Conservation (phyloP, 352 stramenopile genomes). For the Saprolegnia diclina region DNA sequence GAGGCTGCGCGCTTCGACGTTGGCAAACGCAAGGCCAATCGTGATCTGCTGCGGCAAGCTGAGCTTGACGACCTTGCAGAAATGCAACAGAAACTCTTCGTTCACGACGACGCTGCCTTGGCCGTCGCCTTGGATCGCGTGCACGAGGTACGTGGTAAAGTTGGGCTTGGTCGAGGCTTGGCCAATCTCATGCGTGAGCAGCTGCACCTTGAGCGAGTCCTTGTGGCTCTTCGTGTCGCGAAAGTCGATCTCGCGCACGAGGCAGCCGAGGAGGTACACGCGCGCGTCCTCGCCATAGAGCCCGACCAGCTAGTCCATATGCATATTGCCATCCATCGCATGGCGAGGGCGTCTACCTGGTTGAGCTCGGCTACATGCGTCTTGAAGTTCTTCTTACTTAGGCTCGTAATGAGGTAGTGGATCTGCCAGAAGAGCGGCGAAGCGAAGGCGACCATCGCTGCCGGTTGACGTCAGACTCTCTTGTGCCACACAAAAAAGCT, state of each 20-base stretch:
- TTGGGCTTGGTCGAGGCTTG: slow-evolving; percentile 84
- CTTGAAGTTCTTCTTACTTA: slow-evolving; percentile 93
- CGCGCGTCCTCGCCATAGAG: slow-evolving; percentile 88
- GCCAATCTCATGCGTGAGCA: slow-evolving; percentile 85
- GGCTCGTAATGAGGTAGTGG: slow-evolving; percentile 88
- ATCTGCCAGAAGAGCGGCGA: slow-evolving; percentile 93
- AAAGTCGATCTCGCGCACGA: slow-evolving; percentile 89
- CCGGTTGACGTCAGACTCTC: background rate
- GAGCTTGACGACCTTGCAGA: slow-evolving; percentile 77
- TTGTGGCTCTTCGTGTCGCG: slow-evolving; percentile 77
- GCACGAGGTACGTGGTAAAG: slow-evolving; percentile 80
- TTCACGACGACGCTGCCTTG: slow-evolving; percentile 42
- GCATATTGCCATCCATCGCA: too few species aligned
- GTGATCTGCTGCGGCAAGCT: slow-evolving; percentile 82
- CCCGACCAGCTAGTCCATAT: slow-evolving; percentile 66
- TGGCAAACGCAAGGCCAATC: slow-evolving; percentile 72
- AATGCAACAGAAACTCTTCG: slow-evolving; percentile 73
- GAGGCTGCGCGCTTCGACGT: slow-evolving; percentile 57
- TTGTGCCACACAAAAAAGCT: background rate
- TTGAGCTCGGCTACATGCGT: slow-evolving; percentile 89
- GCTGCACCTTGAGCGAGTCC: slow-evolving; percentile 84
- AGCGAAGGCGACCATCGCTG: slow-evolving; percentile 82
- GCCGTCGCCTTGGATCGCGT: slow-evolving; percentile 27
- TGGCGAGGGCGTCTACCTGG: slow-evolving; percentile 67
- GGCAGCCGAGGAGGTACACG: slow-evolving; percentile 87